Conservation (phyloP, 768 basidiomycete genomes). For the Termitomyces eurrhizus region DNA sequence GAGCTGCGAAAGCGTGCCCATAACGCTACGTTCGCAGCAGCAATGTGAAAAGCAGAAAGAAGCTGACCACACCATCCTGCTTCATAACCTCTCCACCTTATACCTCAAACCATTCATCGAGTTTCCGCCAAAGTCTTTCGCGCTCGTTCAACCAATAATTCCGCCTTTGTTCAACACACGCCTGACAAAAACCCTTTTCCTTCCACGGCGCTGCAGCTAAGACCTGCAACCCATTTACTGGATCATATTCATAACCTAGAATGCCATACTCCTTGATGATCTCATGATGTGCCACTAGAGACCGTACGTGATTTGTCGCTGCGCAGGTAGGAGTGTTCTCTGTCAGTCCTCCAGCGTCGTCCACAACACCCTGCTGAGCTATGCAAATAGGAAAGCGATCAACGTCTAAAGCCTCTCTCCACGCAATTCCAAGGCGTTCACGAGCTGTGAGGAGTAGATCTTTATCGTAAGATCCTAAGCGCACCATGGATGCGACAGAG, state of each 20-base stretch:
- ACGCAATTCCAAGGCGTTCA: slow-evolving; percentile 17
- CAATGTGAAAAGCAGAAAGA: too few species aligned
- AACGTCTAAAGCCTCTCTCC: slow-evolving; percentile 16
- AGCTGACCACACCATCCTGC: neutral
- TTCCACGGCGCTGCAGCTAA: slow-evolving; percentile 24
- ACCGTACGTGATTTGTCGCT: neutral
- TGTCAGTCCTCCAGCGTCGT: neutral
- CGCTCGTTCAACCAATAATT: slow-evolving; percentile 25
- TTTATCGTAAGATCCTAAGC: slow-evolving; percentile 2
- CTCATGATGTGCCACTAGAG: slow-evolving; percentile 11
- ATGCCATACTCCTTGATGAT: slow-evolving; percentile 20
- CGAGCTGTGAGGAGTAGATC: slow-evolving; percentile 14
- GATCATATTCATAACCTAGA: slow-evolving; percentile 28
- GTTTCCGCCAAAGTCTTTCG: slow-evolving; percentile 26
- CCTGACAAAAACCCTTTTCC: slow-evolving; percentile 29
- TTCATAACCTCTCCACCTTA: neutral
- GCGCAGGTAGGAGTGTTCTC: slow-evolving; percentile 2
- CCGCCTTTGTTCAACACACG: slow-evolving; percentile 25
- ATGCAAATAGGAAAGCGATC: slow-evolving; percentile 5
- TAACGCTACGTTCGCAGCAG: too few species aligned
- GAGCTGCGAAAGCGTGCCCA: too few species aligned
- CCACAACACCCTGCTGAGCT: neutral
- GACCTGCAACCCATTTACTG: slow-evolving; percentile 29
- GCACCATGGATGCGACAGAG: neutral
- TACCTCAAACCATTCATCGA: slow-evolving; percentile 6